Conservation (phyloP, 83 land plant genomes). For the Diphasiastrum complanatum region DNA sequence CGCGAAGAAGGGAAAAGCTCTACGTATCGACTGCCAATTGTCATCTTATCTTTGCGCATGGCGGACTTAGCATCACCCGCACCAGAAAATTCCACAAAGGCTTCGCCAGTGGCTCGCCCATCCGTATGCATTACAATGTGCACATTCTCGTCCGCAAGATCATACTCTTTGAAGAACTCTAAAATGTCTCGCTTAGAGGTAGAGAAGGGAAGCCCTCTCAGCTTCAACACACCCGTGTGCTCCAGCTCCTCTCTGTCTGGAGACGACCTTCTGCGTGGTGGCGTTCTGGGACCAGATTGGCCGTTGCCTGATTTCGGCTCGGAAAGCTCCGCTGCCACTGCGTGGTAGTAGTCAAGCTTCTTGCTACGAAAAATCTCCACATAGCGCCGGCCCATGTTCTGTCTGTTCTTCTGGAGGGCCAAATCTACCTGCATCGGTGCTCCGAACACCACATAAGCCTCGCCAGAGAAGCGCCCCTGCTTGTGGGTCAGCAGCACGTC, state of each 20-base stretch:
- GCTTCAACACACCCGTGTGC: slow-evolving; percentile 60
- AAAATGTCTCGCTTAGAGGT: slow-evolving; percentile 55
- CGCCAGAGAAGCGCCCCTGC: slow-evolving; percentile 75
- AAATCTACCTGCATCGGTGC: slow-evolving; percentile 68
- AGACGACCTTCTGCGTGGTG: not conserved
- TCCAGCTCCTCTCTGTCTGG: slow-evolving; percentile 38
- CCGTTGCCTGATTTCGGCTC: slow-evolving; percentile 24
- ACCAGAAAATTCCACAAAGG: slow-evolving; percentile 58
- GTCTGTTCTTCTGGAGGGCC: slow-evolving; percentile 68
- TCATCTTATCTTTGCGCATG: slow-evolving; percentile 78
- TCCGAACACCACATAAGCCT: slow-evolving; percentile 76
- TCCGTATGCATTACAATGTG: slow-evolving; percentile 57
- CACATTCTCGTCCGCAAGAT: slow-evolving; percentile 50
- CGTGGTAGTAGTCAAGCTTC: slow-evolving; percentile 80
- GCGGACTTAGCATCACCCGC: slow-evolving; percentile 58
- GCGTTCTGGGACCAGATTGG: not conserved
- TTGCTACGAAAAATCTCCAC: slow-evolving; percentile 80
- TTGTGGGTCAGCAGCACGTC: slow-evolving; percentile 71
- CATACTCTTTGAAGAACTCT: slow-evolving; percentile 63
- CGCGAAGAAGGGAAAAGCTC: slow-evolving; percentile 66
- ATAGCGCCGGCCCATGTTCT: slow-evolving; percentile 83
- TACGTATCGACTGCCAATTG: slow-evolving; percentile 75
- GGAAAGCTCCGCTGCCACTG: slow-evolving; percentile 68
- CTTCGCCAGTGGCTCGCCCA: slow-evolving; percentile 77
- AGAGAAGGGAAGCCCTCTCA: slow-evolving; percentile 75